Conservation (phyloP, 2,329 filamentous ascomycete genomes). For the Fusarium hostae region DNA sequence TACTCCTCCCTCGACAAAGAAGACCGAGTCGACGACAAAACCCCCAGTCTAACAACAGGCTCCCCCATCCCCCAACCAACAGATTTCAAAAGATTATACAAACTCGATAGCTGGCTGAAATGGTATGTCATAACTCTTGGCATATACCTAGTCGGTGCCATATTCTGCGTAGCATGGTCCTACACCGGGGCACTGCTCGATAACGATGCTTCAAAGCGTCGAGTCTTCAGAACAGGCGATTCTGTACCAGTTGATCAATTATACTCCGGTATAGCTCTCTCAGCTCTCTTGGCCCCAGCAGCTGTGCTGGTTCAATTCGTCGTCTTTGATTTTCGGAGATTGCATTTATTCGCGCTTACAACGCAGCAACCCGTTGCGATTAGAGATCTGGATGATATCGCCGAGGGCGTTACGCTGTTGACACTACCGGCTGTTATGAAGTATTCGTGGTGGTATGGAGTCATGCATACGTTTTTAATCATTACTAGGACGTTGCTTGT, state of each 20-base stretch:
- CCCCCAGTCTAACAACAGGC: background rate
- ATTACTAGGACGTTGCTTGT: constrained; percentile 27
- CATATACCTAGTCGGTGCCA: constrained; percentile 12
- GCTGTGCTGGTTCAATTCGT: constrained; percentile 26
- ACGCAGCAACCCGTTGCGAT: constrained; percentile 26
- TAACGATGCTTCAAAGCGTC: constrained; percentile 33
- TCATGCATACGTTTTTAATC: constrained; percentile 34
- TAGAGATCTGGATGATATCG: constrained; percentile 31
- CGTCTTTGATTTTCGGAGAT: constrained; percentile 33
- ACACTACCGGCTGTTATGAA: constrained; percentile 26
- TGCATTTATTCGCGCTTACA: constrained; percentile 32
- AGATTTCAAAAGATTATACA: constrained; percentile 21
- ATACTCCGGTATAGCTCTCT: constrained; percentile 36
- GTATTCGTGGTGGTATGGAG: constrained; percentile 40
- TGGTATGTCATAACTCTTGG: constrained; percentile 26
- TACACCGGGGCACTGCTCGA: constrained; percentile 34
- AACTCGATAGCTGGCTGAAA: constrained; percentile 30
- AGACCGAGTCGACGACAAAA: constrained; percentile 22
- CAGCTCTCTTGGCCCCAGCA: constrained; percentile 20
- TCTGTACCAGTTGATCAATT: constrained; percentile 26
- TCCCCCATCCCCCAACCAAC: background rate
- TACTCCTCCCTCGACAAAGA: constrained; percentile 35
- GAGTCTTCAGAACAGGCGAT: constrained; percentile 29
- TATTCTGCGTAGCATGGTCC: constrained; percentile 25
- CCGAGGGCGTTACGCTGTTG: constrained; percentile 29